These are phyloP conservation scores for Taiwanofungus camphoratus DNA, from an alignment of 1,284 basidiomycete species.

Conservation along the genomic window DNA sequence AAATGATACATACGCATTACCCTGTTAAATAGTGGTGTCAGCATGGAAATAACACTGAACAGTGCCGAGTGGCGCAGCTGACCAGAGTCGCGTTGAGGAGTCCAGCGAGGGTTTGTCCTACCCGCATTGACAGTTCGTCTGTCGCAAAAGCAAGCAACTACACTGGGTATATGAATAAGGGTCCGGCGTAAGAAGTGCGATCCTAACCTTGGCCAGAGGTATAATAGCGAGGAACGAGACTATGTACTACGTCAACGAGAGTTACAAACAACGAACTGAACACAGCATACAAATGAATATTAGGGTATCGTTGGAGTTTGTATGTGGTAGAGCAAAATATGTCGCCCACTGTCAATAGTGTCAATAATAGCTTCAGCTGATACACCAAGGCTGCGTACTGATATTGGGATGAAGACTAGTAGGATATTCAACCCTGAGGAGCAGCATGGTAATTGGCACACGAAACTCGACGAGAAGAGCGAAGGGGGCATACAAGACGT, in stretches of 20 bases:
- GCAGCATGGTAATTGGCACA: constrained; percentile 4
- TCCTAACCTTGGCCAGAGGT: constrained; percentile 65
- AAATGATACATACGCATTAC: constrained; percentile 62
- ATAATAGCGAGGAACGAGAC: constrained; percentile 71
- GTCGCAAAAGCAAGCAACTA: constrained; percentile 83
- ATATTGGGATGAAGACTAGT: constrained; percentile 62
- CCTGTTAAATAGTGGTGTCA: constrained; percentile 35
- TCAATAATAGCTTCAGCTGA: neutral
- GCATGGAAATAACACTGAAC: neutral
- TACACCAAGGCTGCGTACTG: constrained; percentile 40
- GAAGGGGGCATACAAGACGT: constrained; percentile 53
- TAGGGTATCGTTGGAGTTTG: constrained; percentile 44
- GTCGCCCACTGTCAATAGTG: constrained; percentile 56
- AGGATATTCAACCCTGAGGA: constrained; percentile 58
- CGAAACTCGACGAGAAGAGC: neutral
- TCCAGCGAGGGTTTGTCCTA: constrained; percentile 83
- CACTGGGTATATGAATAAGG: constrained; percentile 3
- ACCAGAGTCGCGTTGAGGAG: constrained; percentile 84
- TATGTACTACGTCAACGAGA: constrained; percentile 22
- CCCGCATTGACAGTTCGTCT: constrained; percentile 78
- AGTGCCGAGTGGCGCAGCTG: constrained; percentile 20
- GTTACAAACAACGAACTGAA: neutral
- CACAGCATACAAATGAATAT: constrained; percentile 66
- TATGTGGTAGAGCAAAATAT: constrained; percentile 49
- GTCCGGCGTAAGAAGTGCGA: too few relatives aligned